These are phyloP conservation scores for Saccharum spontaneum DNA, from an alignment of 176 grass and related monocot genomes.

Conservation along the genomic window DNA sequence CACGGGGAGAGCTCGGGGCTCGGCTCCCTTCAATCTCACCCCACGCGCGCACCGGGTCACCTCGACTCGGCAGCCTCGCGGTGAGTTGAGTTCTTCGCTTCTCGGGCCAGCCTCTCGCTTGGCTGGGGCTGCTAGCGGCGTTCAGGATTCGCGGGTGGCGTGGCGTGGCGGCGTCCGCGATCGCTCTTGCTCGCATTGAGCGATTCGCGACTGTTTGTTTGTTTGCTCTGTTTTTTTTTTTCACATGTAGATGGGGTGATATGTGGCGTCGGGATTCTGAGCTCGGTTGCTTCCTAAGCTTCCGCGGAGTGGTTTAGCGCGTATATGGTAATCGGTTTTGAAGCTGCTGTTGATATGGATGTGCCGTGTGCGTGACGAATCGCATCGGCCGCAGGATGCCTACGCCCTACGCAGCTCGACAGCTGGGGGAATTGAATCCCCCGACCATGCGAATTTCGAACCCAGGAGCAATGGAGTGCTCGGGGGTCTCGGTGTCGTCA, in stretches of 20 bases:
- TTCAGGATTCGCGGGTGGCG: background rate
- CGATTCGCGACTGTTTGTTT: background rate
- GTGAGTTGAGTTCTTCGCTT: background rate
- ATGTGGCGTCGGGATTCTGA: background rate
- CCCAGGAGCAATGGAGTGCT: background rate
- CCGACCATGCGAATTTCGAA: background rate
- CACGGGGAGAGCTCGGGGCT: background rate
- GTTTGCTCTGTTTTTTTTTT: background rate
- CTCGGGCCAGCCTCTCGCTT: background rate
- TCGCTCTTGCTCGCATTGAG: conserved; percentile 18
- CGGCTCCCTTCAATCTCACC: background rate
- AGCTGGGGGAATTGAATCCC: conserved; percentile 22
- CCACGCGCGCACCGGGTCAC: background rate
- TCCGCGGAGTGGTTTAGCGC: background rate
- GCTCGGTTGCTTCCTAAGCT: conserved; percentile 2
- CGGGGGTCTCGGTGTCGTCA: conserved; percentile 11
- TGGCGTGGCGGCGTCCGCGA: background rate
- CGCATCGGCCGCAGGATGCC: background rate
- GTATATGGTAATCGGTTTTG: background rate
- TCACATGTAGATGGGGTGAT: background rate
- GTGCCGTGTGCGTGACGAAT: conserved; percentile 36
- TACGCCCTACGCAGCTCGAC: background rate
- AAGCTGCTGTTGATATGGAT: background rate
- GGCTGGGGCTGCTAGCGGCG: background rate
- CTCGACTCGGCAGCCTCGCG: background rate